These are phyloP conservation scores for Xylaria sp. DNA, from an alignment of 2,329 filamentous ascomycete species.

Conservation along the genomic window DNA sequence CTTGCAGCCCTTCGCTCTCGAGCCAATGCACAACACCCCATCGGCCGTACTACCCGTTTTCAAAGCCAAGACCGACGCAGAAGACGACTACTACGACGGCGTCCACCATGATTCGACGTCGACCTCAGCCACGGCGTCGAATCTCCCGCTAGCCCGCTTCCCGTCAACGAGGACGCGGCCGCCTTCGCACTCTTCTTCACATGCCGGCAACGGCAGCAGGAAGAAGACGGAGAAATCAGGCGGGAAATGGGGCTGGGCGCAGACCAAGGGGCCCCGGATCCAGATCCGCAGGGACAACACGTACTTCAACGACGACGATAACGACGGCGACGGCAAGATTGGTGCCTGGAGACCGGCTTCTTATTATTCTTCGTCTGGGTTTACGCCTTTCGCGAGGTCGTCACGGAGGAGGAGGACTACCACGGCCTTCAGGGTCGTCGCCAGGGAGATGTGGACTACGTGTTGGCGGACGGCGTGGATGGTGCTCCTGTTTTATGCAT, in stretches of 20 bases:
- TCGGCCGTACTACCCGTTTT: conserved; percentile 51
- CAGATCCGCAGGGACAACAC: conserved; percentile 54
- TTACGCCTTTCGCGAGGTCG: too few species aligned
- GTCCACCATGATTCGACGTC: conserved; percentile 33
- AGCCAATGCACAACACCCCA: conserved; percentile 42
- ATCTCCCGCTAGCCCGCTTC: conserved; percentile 41
- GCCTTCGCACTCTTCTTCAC: conserved; percentile 34
- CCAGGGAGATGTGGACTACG: conserved; percentile 66
- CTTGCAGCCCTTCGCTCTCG: conserved; percentile 60
- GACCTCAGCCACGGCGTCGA: conserved; percentile 45
- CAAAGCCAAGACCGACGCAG: conserved; percentile 60
- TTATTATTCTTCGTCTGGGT: too few species aligned
- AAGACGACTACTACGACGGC: conserved; percentile 41
- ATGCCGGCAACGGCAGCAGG: conserved; percentile 6
- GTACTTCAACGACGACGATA: conserved; percentile 51
- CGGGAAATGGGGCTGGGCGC: conserved; percentile 53
- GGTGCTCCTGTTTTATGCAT: conserved; percentile 68
- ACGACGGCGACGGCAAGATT: too few species aligned
- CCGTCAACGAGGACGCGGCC: conserved; percentile 37
- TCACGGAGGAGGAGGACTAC: conserved; percentile 38
- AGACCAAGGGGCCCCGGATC: conserved; percentile 55
- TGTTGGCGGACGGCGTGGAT: conserved; percentile 68
- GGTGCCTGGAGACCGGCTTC: conserved; percentile 41
- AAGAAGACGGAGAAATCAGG: conserved; percentile 27
- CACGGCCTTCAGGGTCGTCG: conserved; percentile 53